These are phyloP conservation scores for Spizellomyces punctatus DNA, from an alignment of 192 early-diverging fungal genomes.

Conservation along the genomic window DNA sequence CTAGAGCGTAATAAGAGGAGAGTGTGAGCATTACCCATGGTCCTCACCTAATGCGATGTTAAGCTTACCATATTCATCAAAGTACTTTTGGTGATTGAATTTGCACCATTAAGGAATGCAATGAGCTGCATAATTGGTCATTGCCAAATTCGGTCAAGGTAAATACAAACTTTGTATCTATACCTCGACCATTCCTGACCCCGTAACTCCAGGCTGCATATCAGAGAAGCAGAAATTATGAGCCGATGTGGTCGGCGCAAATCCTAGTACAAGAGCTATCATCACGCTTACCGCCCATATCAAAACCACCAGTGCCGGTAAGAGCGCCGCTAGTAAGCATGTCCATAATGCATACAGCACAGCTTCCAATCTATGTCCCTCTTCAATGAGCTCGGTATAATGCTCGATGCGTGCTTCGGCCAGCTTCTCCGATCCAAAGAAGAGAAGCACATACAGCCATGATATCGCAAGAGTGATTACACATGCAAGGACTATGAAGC, in stretches of 20 bases:
- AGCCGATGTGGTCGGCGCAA: too few species aligned
- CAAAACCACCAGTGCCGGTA: constrained; percentile 29
- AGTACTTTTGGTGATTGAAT: constrained; percentile 21
- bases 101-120: constrained; percentile 39
- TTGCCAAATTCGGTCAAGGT: too few species aligned
- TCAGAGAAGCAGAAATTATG: too few species aligned
- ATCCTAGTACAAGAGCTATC: too few species aligned
- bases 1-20: background rate
- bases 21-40: too few species aligned
- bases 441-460: constrained; percentile 26
- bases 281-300: background rate
- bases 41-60: too few species aligned
- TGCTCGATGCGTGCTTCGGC: constrained; percentile 29
- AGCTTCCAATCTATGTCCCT: constrained; percentile 10
- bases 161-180: too few species aligned
- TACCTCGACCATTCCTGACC: constrained; percentile 37
- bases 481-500: constrained; percentile 13
- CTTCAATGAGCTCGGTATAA: constrained; percentile 19
- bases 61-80: constrained; percentile 1
- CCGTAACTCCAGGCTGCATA: constrained; percentile 25
- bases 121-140: constrained; percentile 23
- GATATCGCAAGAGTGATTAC: constrained; percentile 27
- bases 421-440: constrained; percentile 35
- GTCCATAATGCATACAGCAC: constrained; percentile 37
- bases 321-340: constrained; percentile 18